A percentile compares a stretch with the other conserved stretches of the same genome.
phyloP scores from a whole-genome alignment of 2,329 filamentous ascomycete genomes.

The Epichloe brachyelytri region DNA sequence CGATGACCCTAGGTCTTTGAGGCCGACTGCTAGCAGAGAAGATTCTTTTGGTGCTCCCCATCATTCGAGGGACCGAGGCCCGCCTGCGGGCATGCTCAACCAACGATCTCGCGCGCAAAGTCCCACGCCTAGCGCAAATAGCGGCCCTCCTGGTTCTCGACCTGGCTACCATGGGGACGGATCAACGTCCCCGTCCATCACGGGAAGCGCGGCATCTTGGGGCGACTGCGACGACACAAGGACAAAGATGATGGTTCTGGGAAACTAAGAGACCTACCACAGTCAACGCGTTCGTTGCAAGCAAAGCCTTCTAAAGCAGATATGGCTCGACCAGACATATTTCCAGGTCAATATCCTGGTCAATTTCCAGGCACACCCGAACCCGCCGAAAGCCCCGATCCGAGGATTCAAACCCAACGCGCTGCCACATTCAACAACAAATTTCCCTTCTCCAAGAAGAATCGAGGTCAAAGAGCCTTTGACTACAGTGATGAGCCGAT shows the following conservation, averaged over 20 bases:
- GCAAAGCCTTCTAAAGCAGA: slow-evolving; percentile 37
- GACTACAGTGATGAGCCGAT: slow-evolving; percentile 47
- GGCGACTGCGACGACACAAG: slow-evolving; percentile 37
- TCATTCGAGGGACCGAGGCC: slow-evolving; percentile 38
- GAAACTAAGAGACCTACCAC: slow-evolving; percentile 34
- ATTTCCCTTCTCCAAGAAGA: slow-evolving; percentile 48
- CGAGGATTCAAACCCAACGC: slow-evolving; percentile 17
- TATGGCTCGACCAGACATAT: slow-evolving; percentile 25
- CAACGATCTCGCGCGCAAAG: slow-evolving; percentile 56
- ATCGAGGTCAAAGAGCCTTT: slow-evolving; percentile 29
- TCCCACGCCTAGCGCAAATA: slow-evolving; percentile 65
- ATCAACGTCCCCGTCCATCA: slow-evolving; percentile 44
- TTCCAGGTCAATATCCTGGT: slow-evolving; percentile 21
- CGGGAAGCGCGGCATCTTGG: slow-evolving; percentile 37
- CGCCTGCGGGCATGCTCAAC: slow-evolving; percentile 31
- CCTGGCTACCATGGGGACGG: slow-evolving; percentile 33
- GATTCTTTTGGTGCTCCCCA: slow-evolving; percentile 37
- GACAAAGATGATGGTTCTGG: slow-evolving; percentile 39
- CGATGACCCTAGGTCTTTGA: slow-evolving; percentile 51
- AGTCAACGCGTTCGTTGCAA: slow-evolving; percentile 40
- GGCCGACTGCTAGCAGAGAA: slow-evolving; percentile 65
- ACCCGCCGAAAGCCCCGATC: slow-evolving; percentile 18
- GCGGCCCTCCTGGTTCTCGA: slow-evolving; percentile 37
- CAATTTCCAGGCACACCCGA: slow-evolving; percentile 17
- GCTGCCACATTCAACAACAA: slow-evolving; percentile 48